Evolutionary conservation across 2,329 filamentous ascomycete genomes (phyloP).

Genomic region (Rosellinia necatrix): DNA sequence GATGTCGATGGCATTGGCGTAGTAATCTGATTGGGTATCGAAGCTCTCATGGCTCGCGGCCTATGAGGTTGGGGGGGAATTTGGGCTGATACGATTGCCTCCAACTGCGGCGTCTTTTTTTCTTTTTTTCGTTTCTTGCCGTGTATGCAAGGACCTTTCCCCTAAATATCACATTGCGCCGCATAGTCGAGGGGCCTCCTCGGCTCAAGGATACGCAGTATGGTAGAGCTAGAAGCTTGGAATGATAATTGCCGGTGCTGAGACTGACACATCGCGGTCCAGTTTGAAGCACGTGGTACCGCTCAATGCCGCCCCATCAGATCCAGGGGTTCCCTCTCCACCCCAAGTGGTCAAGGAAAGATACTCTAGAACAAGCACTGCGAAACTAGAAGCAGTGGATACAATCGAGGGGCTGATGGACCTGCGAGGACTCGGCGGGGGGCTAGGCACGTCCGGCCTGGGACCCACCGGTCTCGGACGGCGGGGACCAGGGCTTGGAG

Average conservation of each 20-base stretch:
- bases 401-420: slow-evolving; percentile 3
- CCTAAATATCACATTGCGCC: background rate
- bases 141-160: background rate
- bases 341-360: background rate
- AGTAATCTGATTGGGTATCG: slow-evolving; percentile 10
- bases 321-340: background rate
- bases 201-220: background rate
- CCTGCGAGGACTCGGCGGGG: slow-evolving; percentile 37
- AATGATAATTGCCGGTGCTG: background rate
- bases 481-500: slow-evolving; percentile 32
- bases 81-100: background rate
- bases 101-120: too few relatives aligned
- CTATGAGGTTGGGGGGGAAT: background rate
- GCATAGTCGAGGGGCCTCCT: background rate
- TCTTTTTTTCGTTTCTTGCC: too few relatives aligned
- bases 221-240: background rate
- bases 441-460: slow-evolving; percentile 36
- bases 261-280: background rate
- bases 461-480: slow-evolving; percentile 35
- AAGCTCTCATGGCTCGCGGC: background rate
- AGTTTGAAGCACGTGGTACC: background rate
- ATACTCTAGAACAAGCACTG: background rate
- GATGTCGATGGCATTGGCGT: slow-evolving; percentile 2
- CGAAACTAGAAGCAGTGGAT: background rate
- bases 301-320: background rate